Base-by-base conservation (phyloP, 2,329 filamentous ascomycete species). In the Colletotrichum acutatum region DNA sequence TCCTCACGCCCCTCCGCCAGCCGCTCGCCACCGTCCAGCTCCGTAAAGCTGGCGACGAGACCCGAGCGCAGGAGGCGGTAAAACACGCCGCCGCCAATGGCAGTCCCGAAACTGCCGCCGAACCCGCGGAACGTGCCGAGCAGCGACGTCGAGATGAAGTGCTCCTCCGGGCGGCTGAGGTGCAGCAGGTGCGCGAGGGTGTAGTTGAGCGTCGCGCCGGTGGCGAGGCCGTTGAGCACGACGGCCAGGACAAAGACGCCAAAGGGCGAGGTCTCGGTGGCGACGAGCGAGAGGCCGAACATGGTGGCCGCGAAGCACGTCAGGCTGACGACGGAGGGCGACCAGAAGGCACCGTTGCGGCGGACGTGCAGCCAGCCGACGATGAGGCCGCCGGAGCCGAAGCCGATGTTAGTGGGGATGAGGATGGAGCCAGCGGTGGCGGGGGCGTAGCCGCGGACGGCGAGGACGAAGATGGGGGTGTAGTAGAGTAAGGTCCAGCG, bases 401-500 rank as follows among this genome's bases (percentile, higher is more conserved):
- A 97, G 1, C 94, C 95, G 6, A 90, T 79, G 80, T 97, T 97
- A 0, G 94, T 97, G 0, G 95, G 94, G 59, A 97, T 90, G 7
- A 97, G 87, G 46, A 96, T 92, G 4, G 92, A 88, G 3, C 94
- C 95, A 2, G 94, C 92, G 1, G 90, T 85, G 1, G 93, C 92
- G 0, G 93, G 92, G 0, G 88, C 83, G 84, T 93, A 93, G 68
- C 90, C 90, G 2, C 92, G 90, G 1, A 97, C 92, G 4, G 93
- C 93, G 70, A 97, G 90, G 42, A 94, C 92, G 77, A 94, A 95
- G 56, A 95, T 90, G 0, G 95, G 94, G 0, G 92, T 89, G 82
- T 95, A 97, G 84, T 95, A 97, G 8, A 97, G 86, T 2, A 97
- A 87, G 7, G 88, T 88, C 94, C 94, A 97, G 70, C 95, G 91